These are phyloP conservation scores for Botrytis medusae DNA, from an alignment of 2,329 filamentous ascomycete species.

Conservation along the genomic window DNA sequence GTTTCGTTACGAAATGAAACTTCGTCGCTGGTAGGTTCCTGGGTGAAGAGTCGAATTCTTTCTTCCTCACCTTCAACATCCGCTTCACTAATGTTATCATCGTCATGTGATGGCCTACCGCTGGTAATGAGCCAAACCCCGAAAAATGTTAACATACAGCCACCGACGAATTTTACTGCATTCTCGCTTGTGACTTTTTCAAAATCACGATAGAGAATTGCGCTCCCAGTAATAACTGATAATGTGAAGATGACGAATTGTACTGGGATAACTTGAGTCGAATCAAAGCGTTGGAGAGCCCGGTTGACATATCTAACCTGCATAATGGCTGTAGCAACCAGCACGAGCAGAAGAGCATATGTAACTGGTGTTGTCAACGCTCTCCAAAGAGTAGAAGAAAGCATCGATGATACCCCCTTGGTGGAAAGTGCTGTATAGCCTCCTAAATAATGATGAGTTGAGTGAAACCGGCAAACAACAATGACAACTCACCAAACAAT, in stretches of 20 bases:
- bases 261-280: constrained; percentile 95
- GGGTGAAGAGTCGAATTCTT: constrained; percentile 58
- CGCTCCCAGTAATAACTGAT: constrained; percentile 91
- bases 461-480: background rate
- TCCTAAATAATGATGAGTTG: constrained; percentile 49
- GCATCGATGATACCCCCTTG: constrained; percentile 91
- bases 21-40: constrained; percentile 43
- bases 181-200: constrained; percentile 74
- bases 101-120: constrained; percentile 65
- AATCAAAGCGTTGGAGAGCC: constrained; percentile 87
- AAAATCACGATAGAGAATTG: constrained; percentile 91
- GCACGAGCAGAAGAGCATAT: constrained; percentile 77
- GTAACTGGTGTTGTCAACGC: constrained; percentile 90
- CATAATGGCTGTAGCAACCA: constrained; percentile 85
- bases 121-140: constrained; percentile 98
- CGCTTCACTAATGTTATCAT: constrained; percentile 58
- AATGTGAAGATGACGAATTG: constrained; percentile 97
- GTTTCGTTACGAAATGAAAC: constrained; percentile 21
- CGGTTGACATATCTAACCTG: constrained; percentile 97
- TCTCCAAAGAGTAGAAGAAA: constrained; percentile 86
- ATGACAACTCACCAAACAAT: constrained; percentile 70
- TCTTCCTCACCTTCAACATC: constrained; percentile 64
- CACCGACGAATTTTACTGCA: constrained; percentile 81
- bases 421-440: constrained; percentile 97
- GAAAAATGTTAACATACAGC: constrained; percentile 88